Evolutionary conservation across 352 stramenopile genomes (phyloP), one percentile per base, ranked within the genome.

Genomic region (Phytophthora nicotianae): DNA sequence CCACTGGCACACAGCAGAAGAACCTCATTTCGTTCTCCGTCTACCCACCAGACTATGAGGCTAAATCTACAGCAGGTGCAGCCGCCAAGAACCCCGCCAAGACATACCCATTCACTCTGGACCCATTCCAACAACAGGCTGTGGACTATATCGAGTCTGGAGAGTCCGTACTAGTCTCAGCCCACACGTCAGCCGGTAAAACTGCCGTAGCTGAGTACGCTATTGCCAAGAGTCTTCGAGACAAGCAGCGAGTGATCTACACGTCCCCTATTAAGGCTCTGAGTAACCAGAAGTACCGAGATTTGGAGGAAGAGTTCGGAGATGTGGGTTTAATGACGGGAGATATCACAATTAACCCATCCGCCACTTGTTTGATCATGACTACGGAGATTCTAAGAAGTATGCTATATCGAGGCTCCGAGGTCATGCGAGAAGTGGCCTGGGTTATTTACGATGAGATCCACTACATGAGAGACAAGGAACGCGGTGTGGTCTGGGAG

Each of bases 381-480:
- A 97, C 92, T 11, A 98, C 92, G 11, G 96, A 99, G 77, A 99
- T 99, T 85, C 72, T 99, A 50, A 80, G 97, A 50, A 96, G 77
- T 54, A 99, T 99, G 98, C 79, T 99, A 5, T 99, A 99, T 76
- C 88, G 97, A 48, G 97, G 97, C 21, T 98, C 92, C 1, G 97
- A 99, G 58, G 79, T 99, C 10, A 98, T 99, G 90, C 88, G 97
- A 38, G 97, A 99, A 75, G 95, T 99, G n/a, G 97, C 93, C 17
- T 97, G 93, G 92, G 97, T 99, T 4, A 98, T 99, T 72, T 99
- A 99, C 72, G 98, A 99, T 75, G 98, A 99, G 81, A 98, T 99
- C 20, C 98, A 99, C 78, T 99, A 99, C 85, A 99, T 99, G 96
- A 77, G 97, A 40, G 97, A 99, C 86, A 98, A 97, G 67, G 97